Conservation (phyloP, 257 asterid genomes). For the Solanum pinnatisectum region DNA sequence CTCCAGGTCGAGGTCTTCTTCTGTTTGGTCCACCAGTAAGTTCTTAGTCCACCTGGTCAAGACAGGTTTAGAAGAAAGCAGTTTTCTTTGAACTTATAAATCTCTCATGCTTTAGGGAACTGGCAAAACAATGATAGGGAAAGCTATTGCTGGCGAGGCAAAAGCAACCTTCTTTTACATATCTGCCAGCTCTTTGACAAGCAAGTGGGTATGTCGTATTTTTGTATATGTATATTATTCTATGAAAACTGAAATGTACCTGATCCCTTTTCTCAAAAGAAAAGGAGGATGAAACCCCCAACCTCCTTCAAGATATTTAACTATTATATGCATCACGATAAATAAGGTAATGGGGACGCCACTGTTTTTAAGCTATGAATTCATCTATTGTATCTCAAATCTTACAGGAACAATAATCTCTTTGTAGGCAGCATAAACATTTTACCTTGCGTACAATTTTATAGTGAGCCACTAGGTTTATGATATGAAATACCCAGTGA, state of each 20-base stretch:
- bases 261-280: background rate
- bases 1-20: slow-evolving; percentile 99
- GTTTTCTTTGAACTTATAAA: slow-evolving; percentile 2
- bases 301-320: background rate
- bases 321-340: background rate
- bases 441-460: background rate
- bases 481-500: background rate
- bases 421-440: background rate
- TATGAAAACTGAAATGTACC: background rate
- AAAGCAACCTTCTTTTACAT: slow-evolving; percentile 98
- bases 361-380: background rate
- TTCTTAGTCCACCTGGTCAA: slow-evolving; percentile 2
- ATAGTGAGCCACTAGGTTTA: background rate
- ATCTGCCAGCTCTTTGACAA: slow-evolving; percentile 96
- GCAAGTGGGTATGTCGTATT: slow-evolving; percentile 76
- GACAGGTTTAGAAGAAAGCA: background rate
- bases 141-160: slow-evolving; percentile 99
- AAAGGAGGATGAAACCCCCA: background rate
- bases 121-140: slow-evolving; percentile 99
- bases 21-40: slow-evolving; percentile 99
- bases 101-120: slow-evolving; percentile 63
- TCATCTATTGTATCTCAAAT: background rate
- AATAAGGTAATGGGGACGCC: background rate
- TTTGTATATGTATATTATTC: background rate
- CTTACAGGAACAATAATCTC: background rate